These are phyloP conservation scores for Xylaria sp. DNA, from an alignment of 2,329 filamentous ascomycete species.

Conservation along the genomic window DNA sequence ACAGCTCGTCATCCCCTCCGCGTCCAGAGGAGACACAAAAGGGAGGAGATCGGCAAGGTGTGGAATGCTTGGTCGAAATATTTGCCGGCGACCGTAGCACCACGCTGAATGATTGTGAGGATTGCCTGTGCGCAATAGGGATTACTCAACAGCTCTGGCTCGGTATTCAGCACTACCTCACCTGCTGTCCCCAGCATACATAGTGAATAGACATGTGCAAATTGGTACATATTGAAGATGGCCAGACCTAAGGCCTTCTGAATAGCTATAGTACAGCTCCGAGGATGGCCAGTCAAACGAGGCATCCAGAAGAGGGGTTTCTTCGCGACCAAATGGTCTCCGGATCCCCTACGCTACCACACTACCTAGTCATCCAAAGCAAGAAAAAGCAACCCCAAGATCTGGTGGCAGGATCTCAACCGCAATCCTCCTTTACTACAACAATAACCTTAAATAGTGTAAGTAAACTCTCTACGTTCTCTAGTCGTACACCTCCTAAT, in stretches of 20 bases:
- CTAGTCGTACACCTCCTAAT: too few relatives aligned
- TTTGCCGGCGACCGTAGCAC: conserved; percentile 2
- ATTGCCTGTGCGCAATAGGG: neutral
- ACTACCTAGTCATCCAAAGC: neutral
- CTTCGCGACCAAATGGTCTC: too few relatives aligned
- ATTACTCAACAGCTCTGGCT: conserved; percentile 7
- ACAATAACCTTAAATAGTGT: neutral
- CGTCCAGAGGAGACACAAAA: conserved; percentile 2
- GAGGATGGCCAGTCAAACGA: too few relatives aligned
- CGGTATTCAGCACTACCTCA: neutral
- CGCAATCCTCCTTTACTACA: neutral
- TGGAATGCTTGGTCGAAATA: conserved; percentile 10
- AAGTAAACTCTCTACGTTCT: neutral
- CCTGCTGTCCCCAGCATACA: neutral
- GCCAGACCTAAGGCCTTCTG: too few relatives aligned
- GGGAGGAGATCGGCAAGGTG: conserved; percentile 19
- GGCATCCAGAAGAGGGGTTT: too few relatives aligned
- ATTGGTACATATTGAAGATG: too few relatives aligned
- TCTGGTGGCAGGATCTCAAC: neutral
- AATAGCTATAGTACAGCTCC: too few relatives aligned
- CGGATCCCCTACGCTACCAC: too few relatives aligned
- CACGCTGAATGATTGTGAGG: neutral
- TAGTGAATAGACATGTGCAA: too few relatives aligned
- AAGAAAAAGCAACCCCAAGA: neutral
- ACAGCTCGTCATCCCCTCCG: neutral